Percentiles rank a stretch among this genome's conserved stretches.
Conservation (phyloP, 768 basidiomycete species). For the Lactifluus piperatus region DNA sequence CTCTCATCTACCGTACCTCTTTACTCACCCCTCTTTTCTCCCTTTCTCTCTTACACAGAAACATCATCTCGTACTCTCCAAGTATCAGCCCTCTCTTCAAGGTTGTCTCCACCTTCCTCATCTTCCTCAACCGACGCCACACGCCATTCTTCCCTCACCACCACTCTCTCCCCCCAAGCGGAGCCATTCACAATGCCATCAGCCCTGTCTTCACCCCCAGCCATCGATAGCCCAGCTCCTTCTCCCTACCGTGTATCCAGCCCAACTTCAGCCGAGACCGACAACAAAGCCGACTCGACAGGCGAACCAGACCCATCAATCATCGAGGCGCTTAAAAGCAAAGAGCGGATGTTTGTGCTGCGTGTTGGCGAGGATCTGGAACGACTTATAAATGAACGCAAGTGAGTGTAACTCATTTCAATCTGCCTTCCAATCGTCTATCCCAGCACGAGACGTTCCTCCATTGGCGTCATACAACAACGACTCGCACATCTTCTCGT, state of each 20-base stretch:
- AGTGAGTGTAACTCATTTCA: slow-evolving; percentile 36
- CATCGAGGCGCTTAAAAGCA: slow-evolving; percentile 77
- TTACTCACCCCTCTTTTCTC: neutral
- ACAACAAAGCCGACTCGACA: slow-evolving; percentile 21
- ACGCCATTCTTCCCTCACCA: neutral
- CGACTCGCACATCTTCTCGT: neutral
- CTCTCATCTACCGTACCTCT: neutral
- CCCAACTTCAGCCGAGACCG: slow-evolving; percentile 25
- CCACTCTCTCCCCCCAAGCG: slow-evolving; percentile 16
- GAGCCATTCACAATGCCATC: slow-evolving; percentile 16
- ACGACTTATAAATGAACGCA: slow-evolving; percentile 62
- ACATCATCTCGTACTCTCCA: slow-evolving; percentile 6
- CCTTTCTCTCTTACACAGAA: slow-evolving; percentile 1
- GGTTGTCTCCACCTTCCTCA: neutral
- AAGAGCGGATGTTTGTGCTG: slow-evolving; percentile 80
- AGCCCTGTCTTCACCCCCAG: slow-evolving; percentile 16
- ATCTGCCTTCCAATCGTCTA: neutral
- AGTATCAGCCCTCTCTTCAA: slow-evolving; percentile 11
- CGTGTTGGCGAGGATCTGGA: slow-evolving; percentile 88
- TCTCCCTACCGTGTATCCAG: slow-evolving; percentile 17
- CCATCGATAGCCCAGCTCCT: slow-evolving; percentile 4
- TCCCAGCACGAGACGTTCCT: neutral
- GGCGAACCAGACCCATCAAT: slow-evolving; percentile 70
- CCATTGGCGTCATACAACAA: neutral
- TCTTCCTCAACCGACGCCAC: slow-evolving; percentile 8